phyloP scores from a whole-genome alignment of 805 yeast species.

The Suhomyces canberraensis region DNA sequence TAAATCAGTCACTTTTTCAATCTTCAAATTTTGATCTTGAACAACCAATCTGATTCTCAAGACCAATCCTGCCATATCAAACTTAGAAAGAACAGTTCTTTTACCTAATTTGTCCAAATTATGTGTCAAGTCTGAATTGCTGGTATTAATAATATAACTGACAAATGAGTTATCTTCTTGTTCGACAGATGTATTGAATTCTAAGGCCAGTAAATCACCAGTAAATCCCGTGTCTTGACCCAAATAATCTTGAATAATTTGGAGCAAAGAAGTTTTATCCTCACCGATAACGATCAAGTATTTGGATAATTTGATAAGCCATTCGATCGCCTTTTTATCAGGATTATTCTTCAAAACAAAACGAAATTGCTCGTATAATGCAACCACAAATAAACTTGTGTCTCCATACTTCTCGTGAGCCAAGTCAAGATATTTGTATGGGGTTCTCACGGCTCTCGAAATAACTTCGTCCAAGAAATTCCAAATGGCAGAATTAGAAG shows the following conservation, averaged over 20 bases:
- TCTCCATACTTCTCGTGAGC: conserved; percentile 29
- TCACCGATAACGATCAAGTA: conserved; percentile 60
- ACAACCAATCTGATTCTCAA: conserved; percentile 34
- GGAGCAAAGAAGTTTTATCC: conserved; percentile 28
- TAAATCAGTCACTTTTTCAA: conserved; percentile 17
- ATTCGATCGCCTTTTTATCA: conserved; percentile 20
- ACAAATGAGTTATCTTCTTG: conserved; percentile 11
- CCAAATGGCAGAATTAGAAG: conserved; percentile 36
- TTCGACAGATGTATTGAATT: neutral
- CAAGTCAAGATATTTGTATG: conserved; percentile 79
- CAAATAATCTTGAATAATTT: conserved; percentile 12
- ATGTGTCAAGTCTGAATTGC: conserved; percentile 6
- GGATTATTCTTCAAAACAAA: conserved; percentile 40
- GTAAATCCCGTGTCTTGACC: conserved; percentile 3
- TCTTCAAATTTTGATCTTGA: conserved; percentile 15
- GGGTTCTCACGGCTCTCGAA: conserved; percentile 65
- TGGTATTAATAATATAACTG: conserved; percentile 9
- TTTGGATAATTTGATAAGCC: conserved; percentile 51
- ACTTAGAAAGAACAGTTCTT: conserved; percentile 41
- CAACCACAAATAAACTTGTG: conserved; percentile 32
- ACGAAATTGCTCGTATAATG: conserved; percentile 62
- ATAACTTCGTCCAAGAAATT: conserved; percentile 71
- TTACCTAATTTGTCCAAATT: conserved; percentile 8
- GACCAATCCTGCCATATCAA: conserved; percentile 48
- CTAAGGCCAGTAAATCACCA: conserved; percentile 7